Evolutionary conservation across 2,329 filamentous ascomycete genomes (phyloP).

Genomic region (Bipolaris oryzae): DNA sequence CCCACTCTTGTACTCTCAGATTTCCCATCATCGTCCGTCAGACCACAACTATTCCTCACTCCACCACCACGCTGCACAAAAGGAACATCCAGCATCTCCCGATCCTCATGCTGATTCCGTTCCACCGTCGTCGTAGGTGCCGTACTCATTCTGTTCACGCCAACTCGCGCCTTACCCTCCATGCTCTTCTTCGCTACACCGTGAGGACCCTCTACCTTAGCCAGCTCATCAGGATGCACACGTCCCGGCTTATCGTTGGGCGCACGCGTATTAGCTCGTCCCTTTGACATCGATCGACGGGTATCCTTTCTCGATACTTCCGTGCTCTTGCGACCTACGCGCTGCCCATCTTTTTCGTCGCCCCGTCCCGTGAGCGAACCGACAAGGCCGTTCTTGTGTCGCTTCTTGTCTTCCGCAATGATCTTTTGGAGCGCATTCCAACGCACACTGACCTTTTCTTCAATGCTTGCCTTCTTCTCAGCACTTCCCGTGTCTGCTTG

Average conservation of each 20-base stretch:
- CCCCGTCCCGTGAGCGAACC: conserved; percentile 34
- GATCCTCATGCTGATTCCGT: conserved; percentile 2
- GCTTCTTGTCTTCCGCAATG: conserved; percentile 35
- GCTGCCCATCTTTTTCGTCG: conserved; percentile 37
- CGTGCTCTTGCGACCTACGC: conserved; percentile 35
- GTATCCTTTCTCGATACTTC: conserved; percentile 14
- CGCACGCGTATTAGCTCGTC: conserved; percentile 16
- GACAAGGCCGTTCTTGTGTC: conserved; percentile 30
- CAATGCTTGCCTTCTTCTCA: conserved; percentile 41
- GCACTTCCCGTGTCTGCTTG: conserved; percentile 8
- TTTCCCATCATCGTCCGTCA: no score
- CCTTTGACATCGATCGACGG: conserved; percentile 8
- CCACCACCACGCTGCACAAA: no score
- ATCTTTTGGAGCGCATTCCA: conserved; percentile 35
- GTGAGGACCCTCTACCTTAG: conserved; percentile 14
- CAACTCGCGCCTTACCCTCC: conserved; percentile 13
- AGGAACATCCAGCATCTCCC: conserved; percentile 8
- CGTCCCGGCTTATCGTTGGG: conserved; percentile 18
- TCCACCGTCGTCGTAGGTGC: conserved; percentile 22
- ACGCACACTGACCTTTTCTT: conserved; percentile 24
- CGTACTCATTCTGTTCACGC: conserved; percentile 28
- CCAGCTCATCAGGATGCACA: not conserved
- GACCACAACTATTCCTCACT: no score
- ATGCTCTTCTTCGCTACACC: conserved; percentile 3
- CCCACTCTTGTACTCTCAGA: no score